phyloP scores from a whole-genome alignment of 169 alveolate genomes.

The Perkinsus marinus region DNA sequence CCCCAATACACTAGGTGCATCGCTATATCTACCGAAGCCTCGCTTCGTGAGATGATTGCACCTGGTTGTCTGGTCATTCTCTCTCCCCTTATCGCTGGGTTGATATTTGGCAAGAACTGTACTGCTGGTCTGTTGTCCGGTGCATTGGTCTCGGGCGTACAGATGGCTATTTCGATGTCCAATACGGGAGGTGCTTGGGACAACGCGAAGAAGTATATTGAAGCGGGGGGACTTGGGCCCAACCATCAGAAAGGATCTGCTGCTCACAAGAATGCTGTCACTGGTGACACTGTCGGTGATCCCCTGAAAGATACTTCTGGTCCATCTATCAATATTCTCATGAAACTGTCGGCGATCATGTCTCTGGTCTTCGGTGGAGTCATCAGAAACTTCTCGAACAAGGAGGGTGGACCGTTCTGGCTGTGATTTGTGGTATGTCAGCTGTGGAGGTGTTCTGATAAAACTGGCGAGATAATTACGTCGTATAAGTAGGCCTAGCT shows the following conservation, averaged over 20 bases:
- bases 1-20: constrained; percentile 68
- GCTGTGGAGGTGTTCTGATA: neutral
- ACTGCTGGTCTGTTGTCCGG: constrained; percentile 78
- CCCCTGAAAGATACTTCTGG: constrained; percentile 89
- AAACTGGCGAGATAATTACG: neutral
- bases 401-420: constrained; percentile 50
- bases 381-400: constrained; percentile 35
- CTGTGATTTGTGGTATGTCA: neutral
- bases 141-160: constrained; percentile 66
- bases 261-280: constrained; percentile 65
- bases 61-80: constrained; percentile 66
- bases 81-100: constrained; percentile 56
- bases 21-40: constrained; percentile 57
- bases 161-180: constrained; percentile 64
- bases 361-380: constrained; percentile 60
- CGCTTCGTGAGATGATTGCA: constrained; percentile 65
- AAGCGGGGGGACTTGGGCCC: constrained; percentile 48
- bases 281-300: constrained; percentile 81
- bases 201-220: constrained; percentile 69
- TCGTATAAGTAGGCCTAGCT: neutral
- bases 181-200: constrained; percentile 83
- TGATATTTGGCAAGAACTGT: constrained; percentile 58
- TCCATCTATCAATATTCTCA: constrained; percentile 64
- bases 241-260: constrained; percentile 38
- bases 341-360: constrained; percentile 63